Evolutionary conservation across 176 grass and related monocot genomes (phyloP), one percentile per base, ranked within the genome.

Genomic region (Cenchrus fungigraminus): DNA sequence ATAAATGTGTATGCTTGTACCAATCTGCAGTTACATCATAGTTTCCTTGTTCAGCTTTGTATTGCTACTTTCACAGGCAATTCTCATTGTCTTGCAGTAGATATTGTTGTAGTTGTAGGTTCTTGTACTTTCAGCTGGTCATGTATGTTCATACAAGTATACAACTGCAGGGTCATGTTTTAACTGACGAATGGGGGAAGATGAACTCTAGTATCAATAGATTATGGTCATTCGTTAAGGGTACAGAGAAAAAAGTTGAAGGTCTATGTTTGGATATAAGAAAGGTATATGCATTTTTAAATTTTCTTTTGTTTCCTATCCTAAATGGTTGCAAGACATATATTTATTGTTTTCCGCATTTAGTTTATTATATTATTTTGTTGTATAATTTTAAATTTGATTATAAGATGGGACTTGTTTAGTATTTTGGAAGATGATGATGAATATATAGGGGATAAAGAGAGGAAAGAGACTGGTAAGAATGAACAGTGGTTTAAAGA

Each of bases 191-290:
- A 71, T 85, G 51, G 65, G 65, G 45, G 20, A 59, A 61, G 43
- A 45, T 85, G 87, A 85, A 76, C 47, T 77, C 59, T 61, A 61
- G 9, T 25, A 25, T 57, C 71, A 68, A 77, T 19, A 75, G 68
- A 79, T 37, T 86, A 22, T 82, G 72, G 71, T 86, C 69, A 80
- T 75, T 89, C 28, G 53, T 70, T 29, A 85, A 80, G 70, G 69
- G 60, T 79, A 85, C 87, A 68, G 82, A 66, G 45, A 89, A 80
- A 74, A 89, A 46, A 53, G 76, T 85, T 5, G 87, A 89, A 74
- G 20, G 16, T 55, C 15, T 89, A 54, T 76, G 63, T 85, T 75
- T 71, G 46, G 83, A 85, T 62, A 69, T 89, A 17, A 85, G 53
- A 80, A 85, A 81, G 63, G 83, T 85, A 82, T 82, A 82, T 47